Evolutionary conservation across 169 alveolate genomes (phyloP), one percentile per base, ranked within the genome.

Genomic region (Perkinsus olseni): DNA sequence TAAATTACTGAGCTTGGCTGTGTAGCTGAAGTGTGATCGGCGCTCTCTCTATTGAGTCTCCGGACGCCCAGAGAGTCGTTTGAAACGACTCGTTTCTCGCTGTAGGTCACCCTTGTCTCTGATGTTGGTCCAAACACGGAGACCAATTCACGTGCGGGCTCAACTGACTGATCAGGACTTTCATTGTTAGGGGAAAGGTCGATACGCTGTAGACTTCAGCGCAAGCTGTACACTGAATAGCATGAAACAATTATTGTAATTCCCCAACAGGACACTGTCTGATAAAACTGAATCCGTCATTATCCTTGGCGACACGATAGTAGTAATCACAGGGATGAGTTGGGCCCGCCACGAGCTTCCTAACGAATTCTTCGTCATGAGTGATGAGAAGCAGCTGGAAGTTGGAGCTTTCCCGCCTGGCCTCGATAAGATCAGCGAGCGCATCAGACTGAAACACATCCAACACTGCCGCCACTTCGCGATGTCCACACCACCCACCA

Each of bases 301-400:
- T 62, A 62, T 62, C 82, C 17, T 62, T 62, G 31, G 82, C 82
- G 31, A 62, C 82, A 0, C 82, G 82, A 62, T 62, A 62, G 31
- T 62, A 62, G 82, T 62, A 62, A 28, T 62, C 82, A 24, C 82
- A 62, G 8, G 82, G 82, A 62, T 62, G 82, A 21, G 82, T 62
- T 24, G 82, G 82, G 17, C 82, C 82, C 8, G 82, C 17, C 28
- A 62, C 97, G 93, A 98, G 93, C 74, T 96, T 94, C 93, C 97
- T 95, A 38, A 99, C 99, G 95, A 99, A 99, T 34, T 96, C 97
- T 94, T 98, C 98, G 94, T 99, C 99, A 96, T 99, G 99, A 31
- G 99, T 99, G 94, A 99, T 99, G 39, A 99, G 96, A 37, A 99
- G 96, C 92, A 99, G 96, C 95, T 99, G 98, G 93, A 98, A 97